These are phyloP conservation scores for Gossypium thurberi DNA, from an alignment of 345 rosid genomes.

Conservation along the genomic window DNA sequence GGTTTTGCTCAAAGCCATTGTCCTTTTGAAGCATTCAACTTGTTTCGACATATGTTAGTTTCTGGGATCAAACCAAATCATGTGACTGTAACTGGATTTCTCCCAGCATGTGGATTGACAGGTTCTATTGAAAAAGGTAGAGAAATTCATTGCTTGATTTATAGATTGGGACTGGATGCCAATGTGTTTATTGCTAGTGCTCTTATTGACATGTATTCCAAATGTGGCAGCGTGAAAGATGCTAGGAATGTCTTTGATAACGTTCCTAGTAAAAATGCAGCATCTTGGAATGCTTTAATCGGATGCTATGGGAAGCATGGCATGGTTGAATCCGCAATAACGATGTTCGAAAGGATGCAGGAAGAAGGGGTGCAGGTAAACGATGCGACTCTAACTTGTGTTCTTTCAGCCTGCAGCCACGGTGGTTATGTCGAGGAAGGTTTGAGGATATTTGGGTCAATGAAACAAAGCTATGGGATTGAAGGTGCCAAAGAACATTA, in stretches of 20 bases:
- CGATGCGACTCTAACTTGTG: constrained; percentile 30
- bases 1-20: constrained; percentile 41
- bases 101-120: constrained; percentile 39
- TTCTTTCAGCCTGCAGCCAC: constrained; percentile 53
- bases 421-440: constrained; percentile 43
- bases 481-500: constrained; percentile 35
- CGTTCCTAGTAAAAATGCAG: constrained; percentile 22
- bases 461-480: constrained; percentile 22
- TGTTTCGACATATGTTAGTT: constrained; percentile 29
- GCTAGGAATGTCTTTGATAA: constrained; percentile 34
- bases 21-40: constrained; percentile 31
- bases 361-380: constrained; percentile 24
- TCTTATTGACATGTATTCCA: constrained; percentile 58
- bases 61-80: constrained; percentile 30
- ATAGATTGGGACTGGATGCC: constrained; percentile 29
- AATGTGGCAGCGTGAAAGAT: constrained; percentile 43
- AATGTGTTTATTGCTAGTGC: constrained; percentile 42
- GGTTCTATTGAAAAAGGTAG: constrained; percentile 34
- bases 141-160: constrained; percentile 39
- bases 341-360: constrained; percentile 40
- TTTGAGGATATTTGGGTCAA: constrained; percentile 34
- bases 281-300: constrained; percentile 55
- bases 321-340: constrained; percentile 29
- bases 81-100: constrained; percentile 44
- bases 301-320: constrained; percentile 48